These are phyloP conservation scores for Coemansia sp. DNA, from an alignment of 192 early-diverging fungal genomes.

Conservation along the genomic window DNA sequence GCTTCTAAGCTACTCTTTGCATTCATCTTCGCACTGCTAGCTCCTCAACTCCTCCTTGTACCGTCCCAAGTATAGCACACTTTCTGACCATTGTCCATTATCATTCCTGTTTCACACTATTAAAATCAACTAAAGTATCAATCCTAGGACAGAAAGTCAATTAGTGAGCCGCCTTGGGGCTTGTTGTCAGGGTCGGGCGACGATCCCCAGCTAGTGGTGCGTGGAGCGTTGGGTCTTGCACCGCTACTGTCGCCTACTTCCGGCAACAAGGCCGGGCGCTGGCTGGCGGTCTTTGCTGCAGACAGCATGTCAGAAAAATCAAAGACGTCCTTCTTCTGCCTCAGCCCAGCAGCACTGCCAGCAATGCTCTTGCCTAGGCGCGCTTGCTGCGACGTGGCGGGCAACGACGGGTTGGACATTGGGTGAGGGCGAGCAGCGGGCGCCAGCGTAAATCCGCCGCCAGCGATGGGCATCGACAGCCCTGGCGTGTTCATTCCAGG, in stretches of 20 bases:
- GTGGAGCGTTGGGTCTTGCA: conserved; percentile 22
- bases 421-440: conserved; percentile 20
- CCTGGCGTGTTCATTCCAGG: conserved; percentile 32
- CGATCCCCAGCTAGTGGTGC: conserved; percentile 48
- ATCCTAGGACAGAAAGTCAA: conserved; percentile 38
- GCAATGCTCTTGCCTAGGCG: conserved; percentile 18
- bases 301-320: conserved; percentile 54
- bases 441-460: conserved; percentile 13
- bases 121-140: neutral
- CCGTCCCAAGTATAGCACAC: neutral
- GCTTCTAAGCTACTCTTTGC: neutral
- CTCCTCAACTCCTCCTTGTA: neutral
- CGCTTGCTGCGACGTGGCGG: conserved; percentile 43
- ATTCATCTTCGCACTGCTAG: neutral
- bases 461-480: conserved; percentile 18
- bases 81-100: neutral
- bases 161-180: conserved; percentile 22
- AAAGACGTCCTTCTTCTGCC: conserved; percentile 45
- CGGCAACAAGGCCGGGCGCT: neutral
- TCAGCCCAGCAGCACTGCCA: neutral
- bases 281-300: conserved; percentile 45
- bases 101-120: too few species aligned
- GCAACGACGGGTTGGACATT: conserved; percentile 54
- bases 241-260: neutral
- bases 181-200: conserved; percentile 33